phyloP scores from a whole-genome alignment of 768 basidiomycete species.

The Phanerochaete sordida region DNA sequence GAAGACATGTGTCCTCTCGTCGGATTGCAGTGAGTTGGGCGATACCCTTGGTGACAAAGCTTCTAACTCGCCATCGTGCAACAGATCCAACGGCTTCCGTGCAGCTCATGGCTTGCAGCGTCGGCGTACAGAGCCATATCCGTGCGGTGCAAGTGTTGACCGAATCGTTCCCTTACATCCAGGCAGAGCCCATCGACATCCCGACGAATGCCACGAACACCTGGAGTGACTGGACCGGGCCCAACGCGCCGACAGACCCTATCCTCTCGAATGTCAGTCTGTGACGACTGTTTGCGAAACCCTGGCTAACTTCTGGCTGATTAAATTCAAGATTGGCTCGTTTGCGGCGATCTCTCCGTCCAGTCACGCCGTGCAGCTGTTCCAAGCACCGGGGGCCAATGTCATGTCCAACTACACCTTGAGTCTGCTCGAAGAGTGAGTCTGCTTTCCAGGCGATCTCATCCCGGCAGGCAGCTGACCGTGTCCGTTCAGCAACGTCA shows the following conservation, averaged over 20 bases:
- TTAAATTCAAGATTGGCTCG: not conserved
- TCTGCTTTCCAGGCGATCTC: not conserved
- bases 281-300: not conserved
- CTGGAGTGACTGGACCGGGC: conserved; percentile 4
- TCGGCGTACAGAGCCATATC: not conserved
- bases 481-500: not conserved
- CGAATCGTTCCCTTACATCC: not conserved
- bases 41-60: no score
- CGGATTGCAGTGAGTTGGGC: conserved; percentile 2
- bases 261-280: not conserved
- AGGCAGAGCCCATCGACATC: not conserved
- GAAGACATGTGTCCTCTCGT: not conserved
- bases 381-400: not conserved
- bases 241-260: not conserved
- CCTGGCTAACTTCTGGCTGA: not conserved
- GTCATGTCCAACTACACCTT: not conserved
- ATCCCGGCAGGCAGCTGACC: not conserved
- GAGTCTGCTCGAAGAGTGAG: conserved; percentile 7
- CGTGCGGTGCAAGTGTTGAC: not conserved
- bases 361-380: not conserved
- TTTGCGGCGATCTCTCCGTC: conserved; percentile 1
- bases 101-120: not conserved
- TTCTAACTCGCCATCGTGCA: not conserved
- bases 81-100: not conserved
- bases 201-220: not conserved